A percentile compares a stretch with the other conserved stretches of the same genome.
Evolutionary conservation across 2,329 filamentous ascomycete species (phyloP).

Genomic region (Colletotrichum tropicicola): DNA sequence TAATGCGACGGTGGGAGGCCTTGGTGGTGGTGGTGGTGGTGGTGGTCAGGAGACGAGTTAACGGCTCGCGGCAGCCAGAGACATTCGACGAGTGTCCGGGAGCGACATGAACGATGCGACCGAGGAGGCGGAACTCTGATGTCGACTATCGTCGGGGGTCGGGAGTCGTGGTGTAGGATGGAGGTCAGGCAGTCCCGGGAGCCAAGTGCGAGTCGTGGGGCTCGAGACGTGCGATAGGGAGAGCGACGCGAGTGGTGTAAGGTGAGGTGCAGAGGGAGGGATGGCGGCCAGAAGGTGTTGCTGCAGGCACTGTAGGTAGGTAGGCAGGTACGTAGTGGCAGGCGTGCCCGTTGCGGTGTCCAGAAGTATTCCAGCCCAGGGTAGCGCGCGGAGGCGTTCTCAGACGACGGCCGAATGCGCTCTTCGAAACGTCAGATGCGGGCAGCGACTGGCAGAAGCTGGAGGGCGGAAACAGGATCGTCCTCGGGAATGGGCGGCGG

Average conservation of each 20-base stretch:
- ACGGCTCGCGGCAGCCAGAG: conserved; percentile 12
- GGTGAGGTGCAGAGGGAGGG: neutral
- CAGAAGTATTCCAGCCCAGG: conserved; percentile 9
- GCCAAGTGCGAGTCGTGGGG: conserved; percentile 12
- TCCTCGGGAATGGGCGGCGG: conserved; percentile 1
- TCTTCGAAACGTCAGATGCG: conserved; percentile 29
- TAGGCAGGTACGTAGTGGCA: neutral
- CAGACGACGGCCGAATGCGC: conserved; percentile 30
- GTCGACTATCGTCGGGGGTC: conserved; percentile 7
- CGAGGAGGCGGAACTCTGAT: conserved; percentile 13
- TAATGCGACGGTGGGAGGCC: conserved; percentile 14
- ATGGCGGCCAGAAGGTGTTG: neutral
- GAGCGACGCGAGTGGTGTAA: neutral
- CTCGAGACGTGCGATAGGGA: conserved; percentile 7
- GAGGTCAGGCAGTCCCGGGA: neutral
- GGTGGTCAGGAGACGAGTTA: neutral
- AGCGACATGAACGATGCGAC: conserved; percentile 21
- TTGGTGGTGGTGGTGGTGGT: neutral
- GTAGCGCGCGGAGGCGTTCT: conserved; percentile 27
- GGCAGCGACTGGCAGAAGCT: conserved; percentile 20
- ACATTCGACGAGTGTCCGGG: neutral
- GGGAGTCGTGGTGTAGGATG: conserved; percentile 1
- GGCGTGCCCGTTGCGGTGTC: conserved; percentile 4
- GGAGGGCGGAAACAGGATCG: conserved; percentile 22
- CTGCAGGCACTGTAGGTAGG: neutral